Conservation (phyloP, 2,329 filamentous ascomycete species). For the Helminthosporium solani region DNA sequence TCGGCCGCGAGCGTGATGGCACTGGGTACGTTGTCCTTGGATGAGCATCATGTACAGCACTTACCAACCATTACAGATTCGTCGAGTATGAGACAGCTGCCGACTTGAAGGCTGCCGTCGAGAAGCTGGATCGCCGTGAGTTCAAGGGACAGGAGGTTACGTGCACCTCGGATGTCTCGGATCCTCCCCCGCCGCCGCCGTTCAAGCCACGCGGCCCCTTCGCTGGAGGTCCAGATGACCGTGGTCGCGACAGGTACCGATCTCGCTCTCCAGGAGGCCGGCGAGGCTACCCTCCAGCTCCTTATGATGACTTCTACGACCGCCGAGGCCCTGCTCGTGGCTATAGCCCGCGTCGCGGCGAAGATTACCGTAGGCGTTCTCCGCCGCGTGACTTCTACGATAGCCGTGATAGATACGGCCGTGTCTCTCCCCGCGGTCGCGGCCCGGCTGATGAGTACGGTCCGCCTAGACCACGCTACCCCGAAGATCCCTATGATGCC, state of each 20-base stretch:
- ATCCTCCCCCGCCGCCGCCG: conserved; percentile 39
- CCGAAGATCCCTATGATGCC: conserved; percentile 72
- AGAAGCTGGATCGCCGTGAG: conserved; percentile 89
- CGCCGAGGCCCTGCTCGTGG: conserved; percentile 77
- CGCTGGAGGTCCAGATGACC: conserved; percentile 58
- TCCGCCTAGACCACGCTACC: conserved; percentile 62
- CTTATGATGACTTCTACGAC: conserved; percentile 71
- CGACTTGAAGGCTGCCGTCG: conserved; percentile 86
- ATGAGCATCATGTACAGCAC: neutral
- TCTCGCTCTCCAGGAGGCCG: conserved; percentile 72
- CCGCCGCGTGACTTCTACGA: conserved; percentile 85
- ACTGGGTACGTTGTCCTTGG: conserved; percentile 69
- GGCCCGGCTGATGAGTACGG: conserved; percentile 72
- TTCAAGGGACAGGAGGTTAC: conserved; percentile 88
- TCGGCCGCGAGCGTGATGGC: conserved; percentile 85
- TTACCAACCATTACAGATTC: conserved; percentile 61
- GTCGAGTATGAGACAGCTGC: conserved; percentile 95
- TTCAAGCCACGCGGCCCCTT: conserved; percentile 40
- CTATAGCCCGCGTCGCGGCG: conserved; percentile 75
- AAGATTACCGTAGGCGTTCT: conserved; percentile 83
- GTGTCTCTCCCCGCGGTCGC: conserved; percentile 65
- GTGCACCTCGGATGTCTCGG: conserved; percentile 79
- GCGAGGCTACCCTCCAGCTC: conserved; percentile 62
- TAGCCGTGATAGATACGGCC: conserved; percentile 64
- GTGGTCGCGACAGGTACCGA: conserved; percentile 70